Base-by-base conservation (phyloP, 345 rosid genomes). In the Trapa incisa region DNA sequence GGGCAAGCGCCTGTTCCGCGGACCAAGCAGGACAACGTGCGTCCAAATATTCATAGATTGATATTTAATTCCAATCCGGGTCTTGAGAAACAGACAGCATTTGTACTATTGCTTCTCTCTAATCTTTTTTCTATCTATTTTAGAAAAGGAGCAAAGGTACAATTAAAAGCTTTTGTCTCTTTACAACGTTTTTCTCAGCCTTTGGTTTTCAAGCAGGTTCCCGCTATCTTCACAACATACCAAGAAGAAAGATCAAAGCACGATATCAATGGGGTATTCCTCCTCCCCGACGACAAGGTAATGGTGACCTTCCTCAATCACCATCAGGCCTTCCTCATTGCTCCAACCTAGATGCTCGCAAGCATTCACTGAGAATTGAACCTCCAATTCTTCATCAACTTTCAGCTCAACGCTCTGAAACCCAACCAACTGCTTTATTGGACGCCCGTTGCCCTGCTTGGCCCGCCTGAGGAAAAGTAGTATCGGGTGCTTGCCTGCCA, bases 281-380 rank as follows among this genome's bases (percentile, higher is more conserved):
- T 80, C 75, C 53, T 86, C 85, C 54, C 94, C 97, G 58, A 88
- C 29, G 29, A 22, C 74, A 81, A 93, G 78, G 29, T 22, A 22
- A 22, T 22, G 29, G 29, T 22, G 29, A 22, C 97, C 97, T 78
- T 80, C 85, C 78, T 22, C 94, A 47, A 90, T 69, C 57, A 87
- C 82, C 89, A 84, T 84, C 13, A 70, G 22, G 68, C 97, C 98
- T 50, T 75, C 68, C 50, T 93, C 88, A 73, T 84, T 80, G 12
- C 91, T 89, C 68, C 76, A 83, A 79, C 89, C 78, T 22, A 88
- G 75, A 70, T 86, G 86, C 69, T 84, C 88, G 36, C 96, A 93
- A 8, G 86, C 79, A 52, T 66, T 78, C 62, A 90, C 43, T 73
- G 29, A 22, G 29, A 22, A 22, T 22, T 22, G 29, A 22, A 22